Base-by-base conservation (phyloP, 1,284 basidiomycete species). In the Cutaneotrichosporon spelunceum region DNA sequence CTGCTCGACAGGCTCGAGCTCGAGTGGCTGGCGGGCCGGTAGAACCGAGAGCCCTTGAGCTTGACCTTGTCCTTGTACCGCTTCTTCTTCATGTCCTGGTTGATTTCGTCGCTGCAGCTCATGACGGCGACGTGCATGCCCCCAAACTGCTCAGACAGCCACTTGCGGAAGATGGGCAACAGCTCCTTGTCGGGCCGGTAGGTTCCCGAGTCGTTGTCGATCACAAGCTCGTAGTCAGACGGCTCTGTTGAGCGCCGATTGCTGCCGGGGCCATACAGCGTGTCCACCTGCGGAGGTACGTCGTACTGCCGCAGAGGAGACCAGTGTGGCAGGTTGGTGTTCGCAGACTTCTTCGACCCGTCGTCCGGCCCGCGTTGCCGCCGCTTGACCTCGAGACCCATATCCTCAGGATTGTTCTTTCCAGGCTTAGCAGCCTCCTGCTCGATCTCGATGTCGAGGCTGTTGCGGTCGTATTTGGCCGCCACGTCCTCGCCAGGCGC, bases 71-170 rank as follows among this genome's bases (percentile, higher is more conserved):
- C 21, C 58, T 62, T 48, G 24, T 39, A 66, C 56, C 76, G 74
- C 24, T 68, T 63, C 53, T 72, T 66, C 66, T 78, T 78, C 59
- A 75, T 73, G 68, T 74, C 68, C 39, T 68, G 63, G 30, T 76
- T 64, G 42, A 78, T 81, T 34, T 85, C 82, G 67, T 90, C 87
- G 61, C 83, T 82, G 56, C 82, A 81, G 63, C 84, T 82, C 70
- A 84, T 79, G 29, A 84, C 84, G 57, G 82, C 72, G 30, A 91
- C 81, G 42, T 72, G 77, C 60, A 90, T 81, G 4, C 86, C 86
- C 16, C 83, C 81, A 71, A 91, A 89, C 72, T 91, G 90, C 68
- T 83, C 82, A 76, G 87, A 64, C 33, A 84, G 72, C 36, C 74
- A 83, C 48, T 72, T 66, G 47, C 77, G 69, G 27, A 83, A 69